These are phyloP conservation scores for Tuctoria greenei DNA, from an alignment of 176 grass and related monocot genomes.

Conservation along the genomic window DNA sequence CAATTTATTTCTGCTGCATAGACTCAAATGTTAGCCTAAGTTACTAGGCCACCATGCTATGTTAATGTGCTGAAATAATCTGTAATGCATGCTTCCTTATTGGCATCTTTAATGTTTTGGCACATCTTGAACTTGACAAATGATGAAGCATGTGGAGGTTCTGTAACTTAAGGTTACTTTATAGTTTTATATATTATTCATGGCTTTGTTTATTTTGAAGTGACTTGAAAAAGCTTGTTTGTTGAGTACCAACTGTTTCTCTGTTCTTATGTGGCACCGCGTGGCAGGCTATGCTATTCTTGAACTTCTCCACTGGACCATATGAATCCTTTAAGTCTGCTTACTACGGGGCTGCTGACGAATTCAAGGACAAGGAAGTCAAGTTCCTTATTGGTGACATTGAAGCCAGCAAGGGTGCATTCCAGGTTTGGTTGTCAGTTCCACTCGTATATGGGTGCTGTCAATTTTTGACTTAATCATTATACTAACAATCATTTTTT, in stretches of 20 bases:
- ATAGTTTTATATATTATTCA: not conserved
- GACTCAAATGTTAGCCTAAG: not conserved
- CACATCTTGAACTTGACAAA: not conserved
- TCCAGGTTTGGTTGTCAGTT: constrained; percentile 63
- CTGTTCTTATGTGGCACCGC: constrained; percentile 15
- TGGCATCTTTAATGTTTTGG: not conserved
- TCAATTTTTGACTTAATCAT: not conserved
- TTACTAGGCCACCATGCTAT: not conserved
- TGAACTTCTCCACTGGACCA: constrained; percentile 70
- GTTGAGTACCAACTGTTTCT: constrained; percentile 6
- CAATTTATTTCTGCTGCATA: not conserved
- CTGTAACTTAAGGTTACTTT: not conserved
- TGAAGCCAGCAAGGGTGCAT: constrained; percentile 75
- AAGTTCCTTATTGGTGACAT: constrained; percentile 90
- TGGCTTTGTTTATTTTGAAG: not conserved
- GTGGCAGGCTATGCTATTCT: constrained; percentile 75
- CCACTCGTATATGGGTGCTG: no score
- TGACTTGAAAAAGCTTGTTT: not conserved
- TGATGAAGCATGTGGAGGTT: not conserved
- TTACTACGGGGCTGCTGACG: constrained; percentile 54
- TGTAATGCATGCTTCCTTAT: not conserved
- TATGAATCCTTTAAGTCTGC: constrained; percentile 70
- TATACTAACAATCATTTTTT: constrained; percentile 20
- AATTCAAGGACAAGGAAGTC: constrained; percentile 70
- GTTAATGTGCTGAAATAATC: not conserved